Evolutionary conservation across 768 basidiomycete species (phyloP), one percentile per base, ranked within the genome.

Genomic region (Coprinopsis sp.): DNA sequence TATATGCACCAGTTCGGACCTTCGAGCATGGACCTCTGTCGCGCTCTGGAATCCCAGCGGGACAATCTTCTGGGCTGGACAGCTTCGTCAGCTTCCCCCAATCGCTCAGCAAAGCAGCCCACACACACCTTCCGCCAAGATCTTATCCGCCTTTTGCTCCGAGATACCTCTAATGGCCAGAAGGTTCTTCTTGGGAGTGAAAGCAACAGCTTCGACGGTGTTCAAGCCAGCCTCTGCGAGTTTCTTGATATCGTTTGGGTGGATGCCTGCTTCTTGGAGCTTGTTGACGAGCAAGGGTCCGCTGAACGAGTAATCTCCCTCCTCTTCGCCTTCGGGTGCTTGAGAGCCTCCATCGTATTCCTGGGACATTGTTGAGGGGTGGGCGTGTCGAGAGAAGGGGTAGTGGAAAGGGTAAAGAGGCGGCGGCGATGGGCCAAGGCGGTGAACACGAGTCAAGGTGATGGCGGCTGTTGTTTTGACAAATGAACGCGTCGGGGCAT

Each of bases 11-110:
- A 98, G 78, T 61, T 99, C 96, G 14, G 93, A 88, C 34, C 96
- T 77, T 46, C 93, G 83, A 18, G 92, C 87, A 62, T 99, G 96
- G 6, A 97, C 88, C 61, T 97, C 96, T 12, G 96, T 98, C 14
- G 96, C 96, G 47, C 95, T 98, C 53, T 93, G 92, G 63, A 99
- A 99, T 3, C 96, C 96, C 51, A 98, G 80, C 6, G 95, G 96
- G 23, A 99, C 85, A 56, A 97, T 89, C 70, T 97, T 98, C 60
- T 86, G 84, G 3, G 93, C 95, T 97, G 55, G 8, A 36, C 12
- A 7, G 14, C 3, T 33, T 3, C n/a, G 46, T 39, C 37, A 49
- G 42, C 23, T 7, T 33, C 16, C 11, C 10, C 6, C 29, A 6
- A 12, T 22, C 33, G 6, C 38, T 39, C 21, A 27, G 40, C 34